These are phyloP conservation scores for Chlorella sp. DNA, from an alignment of 139 green algal genomes.

Conservation along the genomic window DNA sequence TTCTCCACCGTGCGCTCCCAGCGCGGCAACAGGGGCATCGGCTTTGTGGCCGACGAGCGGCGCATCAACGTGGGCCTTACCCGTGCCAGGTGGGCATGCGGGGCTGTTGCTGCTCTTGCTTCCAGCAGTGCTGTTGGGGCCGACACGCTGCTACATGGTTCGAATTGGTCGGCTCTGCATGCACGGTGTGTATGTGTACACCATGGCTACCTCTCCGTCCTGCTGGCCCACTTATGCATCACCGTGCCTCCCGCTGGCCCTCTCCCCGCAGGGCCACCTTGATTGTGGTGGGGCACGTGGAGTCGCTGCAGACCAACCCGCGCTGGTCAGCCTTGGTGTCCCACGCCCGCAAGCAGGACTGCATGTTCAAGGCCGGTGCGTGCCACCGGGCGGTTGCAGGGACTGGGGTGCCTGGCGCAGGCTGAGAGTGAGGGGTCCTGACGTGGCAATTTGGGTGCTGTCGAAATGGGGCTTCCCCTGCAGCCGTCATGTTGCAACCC, in stretches of 20 bases:
- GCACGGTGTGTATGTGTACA: too few relatives aligned
- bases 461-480: background rate
- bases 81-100: constrained; percentile 70
- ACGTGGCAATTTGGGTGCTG: background rate
- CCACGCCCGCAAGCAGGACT: constrained; percentile 30
- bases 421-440: too few relatives aligned
- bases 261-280: constrained; percentile 56
- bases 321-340: constrained; percentile 63
- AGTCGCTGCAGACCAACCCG: constrained; percentile 56
- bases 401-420: too few relatives aligned
- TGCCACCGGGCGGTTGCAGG: background rate
- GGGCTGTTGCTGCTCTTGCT: too few relatives aligned
- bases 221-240: background rate
- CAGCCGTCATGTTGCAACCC: background rate
- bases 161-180: too few relatives aligned
- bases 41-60: constrained; percentile 94
- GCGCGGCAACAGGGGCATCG: constrained; percentile 72
- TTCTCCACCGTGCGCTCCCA: constrained; percentile 84
- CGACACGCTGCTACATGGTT: too few relatives aligned
- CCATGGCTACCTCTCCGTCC: background rate
- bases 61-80: constrained; percentile 97
- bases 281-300: constrained; percentile 74
- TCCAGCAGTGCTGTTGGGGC: too few relatives aligned
- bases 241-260: background rate
- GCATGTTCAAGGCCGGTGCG: constrained; percentile 32